Percentiles rank a stretch among this genome's conserved stretches.
phyloP scores from a whole-genome alignment of 768 basidiomycete genomes.

The Phaeotremella fagi region DNA sequence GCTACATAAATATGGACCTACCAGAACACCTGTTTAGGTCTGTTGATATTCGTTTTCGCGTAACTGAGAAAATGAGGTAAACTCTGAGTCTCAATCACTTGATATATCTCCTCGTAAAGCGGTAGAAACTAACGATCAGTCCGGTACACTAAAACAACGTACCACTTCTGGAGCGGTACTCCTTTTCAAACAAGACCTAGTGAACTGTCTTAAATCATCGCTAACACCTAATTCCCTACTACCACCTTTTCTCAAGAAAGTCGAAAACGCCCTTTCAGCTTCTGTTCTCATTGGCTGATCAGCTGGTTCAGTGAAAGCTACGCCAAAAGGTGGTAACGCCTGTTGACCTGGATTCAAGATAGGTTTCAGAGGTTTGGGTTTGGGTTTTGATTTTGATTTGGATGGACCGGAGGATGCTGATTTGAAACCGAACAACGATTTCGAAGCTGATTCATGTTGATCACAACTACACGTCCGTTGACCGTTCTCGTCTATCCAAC shows the following conservation, averaged over 20 bases:
- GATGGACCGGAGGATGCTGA: not conserved
- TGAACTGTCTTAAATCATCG: slow-evolving; percentile 36
- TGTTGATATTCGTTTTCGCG: slow-evolving; percentile 36
- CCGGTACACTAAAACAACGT: slow-evolving; percentile 9
- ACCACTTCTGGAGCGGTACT: slow-evolving; percentile 43
- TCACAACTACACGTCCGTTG: slow-evolving; percentile 3
- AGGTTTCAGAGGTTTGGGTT: too few species aligned
- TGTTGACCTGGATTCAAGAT: slow-evolving; percentile 8
- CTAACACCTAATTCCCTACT: slow-evolving; percentile 35
- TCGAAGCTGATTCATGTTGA: not conserved
- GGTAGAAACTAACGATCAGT: slow-evolving; percentile 28
- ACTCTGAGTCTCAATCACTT: slow-evolving; percentile 33
- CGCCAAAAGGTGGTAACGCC: slow-evolving; percentile 24
- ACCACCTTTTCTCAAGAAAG: slow-evolving; percentile 33
- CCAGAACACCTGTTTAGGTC: slow-evolving; percentile 42
- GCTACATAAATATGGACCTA: slow-evolving; percentile 6
- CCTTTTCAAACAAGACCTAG: slow-evolving; percentile 15
- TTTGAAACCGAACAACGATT: not conserved
- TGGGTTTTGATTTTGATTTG: too few species aligned
- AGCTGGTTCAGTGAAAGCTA: slow-evolving; percentile 12
- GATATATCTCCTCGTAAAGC: slow-evolving; percentile 41
- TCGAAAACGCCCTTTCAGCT: slow-evolving; percentile 36
- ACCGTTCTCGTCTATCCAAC: slow-evolving; percentile 6
- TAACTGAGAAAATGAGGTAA: slow-evolving; percentile 35
- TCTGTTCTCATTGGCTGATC: slow-evolving; percentile 41